Percentiles rank a stretch among this genome's conserved stretches.
These are phyloP conservation scores for Xylariaceae sp. DNA, from an alignment of 2,329 filamentous ascomycete genomes.

Conservation along the genomic window DNA sequence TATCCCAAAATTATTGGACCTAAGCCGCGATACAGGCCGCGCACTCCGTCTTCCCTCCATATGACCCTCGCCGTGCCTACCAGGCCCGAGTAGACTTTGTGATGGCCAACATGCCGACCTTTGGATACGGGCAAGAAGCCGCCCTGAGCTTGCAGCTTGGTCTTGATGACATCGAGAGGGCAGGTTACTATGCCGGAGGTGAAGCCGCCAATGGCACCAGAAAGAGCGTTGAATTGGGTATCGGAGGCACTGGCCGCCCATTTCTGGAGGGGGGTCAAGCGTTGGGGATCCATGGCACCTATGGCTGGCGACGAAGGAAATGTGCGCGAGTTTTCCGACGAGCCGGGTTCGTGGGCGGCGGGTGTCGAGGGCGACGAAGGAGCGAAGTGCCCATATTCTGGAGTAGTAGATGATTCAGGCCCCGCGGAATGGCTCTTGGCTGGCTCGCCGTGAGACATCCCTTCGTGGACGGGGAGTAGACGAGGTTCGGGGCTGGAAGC, in stretches of 20 bases:
- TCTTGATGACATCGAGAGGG: slow-evolving; percentile 98
- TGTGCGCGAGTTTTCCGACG: slow-evolving; percentile 20
- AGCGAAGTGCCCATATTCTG: slow-evolving; percentile 36
- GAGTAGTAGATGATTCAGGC: slow-evolving; percentile 22
- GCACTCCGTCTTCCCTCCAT: slow-evolving; percentile 80
- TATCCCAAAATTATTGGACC: slow-evolving; percentile 95
- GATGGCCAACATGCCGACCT: slow-evolving; percentile 46
- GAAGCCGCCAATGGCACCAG: slow-evolving; percentile 84
- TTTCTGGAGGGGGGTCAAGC: slow-evolving; percentile 46
- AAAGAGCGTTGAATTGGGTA: slow-evolving; percentile 73
- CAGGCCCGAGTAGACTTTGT: slow-evolving; percentile 76
- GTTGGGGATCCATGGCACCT: slow-evolving; percentile 28
- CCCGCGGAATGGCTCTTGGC: slow-evolving; percentile 33
- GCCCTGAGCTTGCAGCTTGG: slow-evolving; percentile 92
- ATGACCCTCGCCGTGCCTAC: slow-evolving; percentile 83
- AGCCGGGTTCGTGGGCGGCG: slow-evolving; percentile 24
- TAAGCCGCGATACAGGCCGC: slow-evolving; percentile 87
- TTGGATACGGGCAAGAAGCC: slow-evolving; percentile 61
- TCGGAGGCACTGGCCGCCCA: slow-evolving; percentile 56
- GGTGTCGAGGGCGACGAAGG: slow-evolving; percentile 24
- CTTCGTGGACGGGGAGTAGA: slow-evolving; percentile 21
- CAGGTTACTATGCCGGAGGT: slow-evolving; percentile 93
- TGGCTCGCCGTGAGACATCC: slow-evolving; percentile 50
- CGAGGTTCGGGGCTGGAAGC: no score
- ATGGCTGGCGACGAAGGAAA: slow-evolving; percentile 19